Base-by-base conservation (phyloP, 192 early-diverging fungal genomes). In the Backusella luteola region DNA sequence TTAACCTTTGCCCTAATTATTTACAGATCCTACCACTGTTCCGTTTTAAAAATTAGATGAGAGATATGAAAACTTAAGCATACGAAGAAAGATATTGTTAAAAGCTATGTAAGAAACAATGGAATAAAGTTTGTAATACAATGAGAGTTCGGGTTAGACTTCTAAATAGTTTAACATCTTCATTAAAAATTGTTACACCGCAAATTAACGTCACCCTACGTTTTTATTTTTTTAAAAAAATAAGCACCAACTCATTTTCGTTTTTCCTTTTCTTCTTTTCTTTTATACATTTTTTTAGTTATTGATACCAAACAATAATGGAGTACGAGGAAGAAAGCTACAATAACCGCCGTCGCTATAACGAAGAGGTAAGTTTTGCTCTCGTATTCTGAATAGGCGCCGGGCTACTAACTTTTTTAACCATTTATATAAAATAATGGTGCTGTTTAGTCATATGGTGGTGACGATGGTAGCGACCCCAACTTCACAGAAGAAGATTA, bases 401-500 rank as follows among this genome's bases (percentile, higher is more conserved):
- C 32, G 4, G 1, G 4, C 7, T 32, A 15, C 9, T 39, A 0
- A 21, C 34, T 8, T 36, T 21, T 36, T 17, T n/a, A 29, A 67
- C 12, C 5, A 19, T 36, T 68, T 36, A 32, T 38, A n/a, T 38
- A 15, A 15, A 36, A 36, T 35, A 32, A n/a, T 5, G 21, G 15
- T 35, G 3, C 5, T 32, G 15, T 34, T 68, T 68, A 34, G 32
- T 68, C 67, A 17, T 68, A 63, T 63, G 56, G 56, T 2, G 68
- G 68, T 41, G 21, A 38, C 35, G 68, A 69, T 41, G 41, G 3
- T 38, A 69, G 21, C 35, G 68, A 69, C 12, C 68, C 68, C 6
- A 69, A 14, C n/a, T 69, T 69, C 21, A 69, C 36, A 19, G 68
- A 69, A 38, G 42, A 72, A 49, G 70, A 72, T 12, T 72, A 72